Base-by-base conservation (phyloP, 768 basidiomycete species). In the Steccherinum ochraceum region DNA sequence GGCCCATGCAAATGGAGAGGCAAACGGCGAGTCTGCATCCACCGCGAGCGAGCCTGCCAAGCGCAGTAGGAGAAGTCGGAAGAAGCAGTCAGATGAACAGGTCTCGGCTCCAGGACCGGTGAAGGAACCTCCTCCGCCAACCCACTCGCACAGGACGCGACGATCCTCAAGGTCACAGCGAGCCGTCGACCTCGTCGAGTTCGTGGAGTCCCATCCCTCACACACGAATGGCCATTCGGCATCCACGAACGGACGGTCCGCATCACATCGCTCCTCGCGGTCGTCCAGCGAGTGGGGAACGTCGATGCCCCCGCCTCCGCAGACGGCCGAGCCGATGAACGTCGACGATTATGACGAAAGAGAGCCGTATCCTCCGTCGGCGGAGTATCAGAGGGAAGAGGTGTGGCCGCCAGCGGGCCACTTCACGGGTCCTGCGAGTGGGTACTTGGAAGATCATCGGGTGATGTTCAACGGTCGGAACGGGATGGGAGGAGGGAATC, bases 371-470 rank as follows among this genome's bases (percentile, higher is more conserved):
- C 18, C 45, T 43, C 19, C 45, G 12, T 4, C 41, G 27, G 44
- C n/a, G 19, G 18, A 43, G 43, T 21, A 12, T 43, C 20, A 26
- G 12, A 12, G 12, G 18, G 24, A 45, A 23, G 45, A 52, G 21
- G 16, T 26, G 12, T 24, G 19, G 18, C 10, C 30, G 48, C 11
- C 53, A 21, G n/a, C 50, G 12, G 55, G 39, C 7, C 55, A 49
- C 18, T 51, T 49, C n/a, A 53, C 53, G n/a, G 58, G 57, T 4
- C 56, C 61, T 44, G 53, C 59, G 12, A 56, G 55, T 39, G 57
- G 51, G 5, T 61, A 52, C 40, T 12, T 61, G 48, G 57, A 61
- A 16, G 53, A 56, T 4, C 50, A 51, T 39, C 45, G 53, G 25
- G 7, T 52, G 45, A n/a, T 54, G 19, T 49, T 50, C 24, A 48